Base-by-base conservation (phyloP, 108 stramenopile species). In the Cyclotella choctawhatcheeana region DNA sequence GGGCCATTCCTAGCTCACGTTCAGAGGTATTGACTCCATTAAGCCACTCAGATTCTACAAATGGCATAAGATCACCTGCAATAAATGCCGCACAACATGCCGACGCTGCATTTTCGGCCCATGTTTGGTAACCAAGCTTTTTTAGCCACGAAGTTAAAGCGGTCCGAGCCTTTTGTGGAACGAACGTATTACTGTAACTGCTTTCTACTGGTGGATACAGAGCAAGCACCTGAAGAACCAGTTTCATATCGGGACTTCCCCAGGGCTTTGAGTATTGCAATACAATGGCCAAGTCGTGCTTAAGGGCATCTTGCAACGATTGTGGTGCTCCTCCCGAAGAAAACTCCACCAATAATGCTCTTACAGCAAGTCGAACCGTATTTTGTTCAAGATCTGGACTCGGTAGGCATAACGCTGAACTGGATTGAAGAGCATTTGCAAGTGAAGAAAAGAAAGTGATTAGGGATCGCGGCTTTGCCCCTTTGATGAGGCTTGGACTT, bases 1-100 rank as follows among this genome's bases (percentile, higher is more conserved):
- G n/a, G n/a, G 77, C 70, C 77, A 79, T 66, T 40, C 83, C 71
- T 3, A 44, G 40, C 40, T 76, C 71, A 34, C 73, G 75, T 67
- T 70, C 76, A 1, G 56, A 45, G 33, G 31, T 24, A 31, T 60
- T 80, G 4, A 71, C 68, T 8, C 79, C 74, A 13, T 82, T 66
- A 18, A 92, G 44, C 5, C 69, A 64, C 47, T 82, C 82, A 34
- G 86, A 58, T 71, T 81, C 84, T 62, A 8, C 73, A 16, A 81
- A 73, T n/a, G 78, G 64, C 55, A 83, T 17, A 31, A 83, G 69
- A 29, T 80, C 64, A 31, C 82, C 82, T 12, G 29, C 37, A 44
- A 86, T 78, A 80, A 67, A 88, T 30, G 85, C 70, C 13, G 81
- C 73, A 13, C 84, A 69, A 53, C 71, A 82, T 6, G 85, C 66